These are phyloP conservation scores for Macrolepiota dolichaula DNA, from an alignment of 768 basidiomycete genomes.

Conservation along the genomic window DNA sequence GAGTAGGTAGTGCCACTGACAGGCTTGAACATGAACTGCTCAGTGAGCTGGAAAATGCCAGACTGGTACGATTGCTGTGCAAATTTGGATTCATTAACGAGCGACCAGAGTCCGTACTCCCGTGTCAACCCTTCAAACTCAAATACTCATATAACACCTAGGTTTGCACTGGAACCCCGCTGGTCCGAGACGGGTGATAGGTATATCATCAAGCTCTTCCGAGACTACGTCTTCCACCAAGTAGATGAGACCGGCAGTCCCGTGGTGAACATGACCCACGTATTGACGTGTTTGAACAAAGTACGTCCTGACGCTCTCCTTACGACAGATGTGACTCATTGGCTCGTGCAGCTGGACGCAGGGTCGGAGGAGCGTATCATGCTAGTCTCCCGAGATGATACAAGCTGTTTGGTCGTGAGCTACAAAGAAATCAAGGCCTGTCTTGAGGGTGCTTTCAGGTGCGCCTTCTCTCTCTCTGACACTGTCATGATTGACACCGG, in stretches of 20 bases:
- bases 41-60: conserved; percentile 90
- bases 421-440: conserved; percentile 90
- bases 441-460: conserved; percentile 83
- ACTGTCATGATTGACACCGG: background rate
- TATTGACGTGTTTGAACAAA: conserved; percentile 92
- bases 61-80: conserved; percentile 82
- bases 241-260: conserved; percentile 89
- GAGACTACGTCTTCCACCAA: conserved; percentile 98
- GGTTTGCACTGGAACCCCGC: conserved; percentile 90
- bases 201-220: conserved; percentile 97
- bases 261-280: conserved; percentile 86
- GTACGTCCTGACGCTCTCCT: conserved; percentile 32
- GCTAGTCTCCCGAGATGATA: conserved; percentile 93
- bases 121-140: background rate
- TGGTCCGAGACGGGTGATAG: conserved; percentile 99
- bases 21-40: conserved; percentile 78
- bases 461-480: background rate
- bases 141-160: conserved; percentile 23
- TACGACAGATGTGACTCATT: background rate
- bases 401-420: conserved; percentile 90
- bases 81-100: conserved; percentile 99
- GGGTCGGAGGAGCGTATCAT: conserved; percentile 93
- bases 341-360: conserved; percentile 68
- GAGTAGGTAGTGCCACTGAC: conserved; percentile 63
- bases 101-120: conserved; percentile 81